A percentile compares a stretch with the other conserved stretches of the same genome.
Conservation (phyloP, 2,329 filamentous ascomycete species). For the Cladosporium austrohemisphaericum region DNA sequence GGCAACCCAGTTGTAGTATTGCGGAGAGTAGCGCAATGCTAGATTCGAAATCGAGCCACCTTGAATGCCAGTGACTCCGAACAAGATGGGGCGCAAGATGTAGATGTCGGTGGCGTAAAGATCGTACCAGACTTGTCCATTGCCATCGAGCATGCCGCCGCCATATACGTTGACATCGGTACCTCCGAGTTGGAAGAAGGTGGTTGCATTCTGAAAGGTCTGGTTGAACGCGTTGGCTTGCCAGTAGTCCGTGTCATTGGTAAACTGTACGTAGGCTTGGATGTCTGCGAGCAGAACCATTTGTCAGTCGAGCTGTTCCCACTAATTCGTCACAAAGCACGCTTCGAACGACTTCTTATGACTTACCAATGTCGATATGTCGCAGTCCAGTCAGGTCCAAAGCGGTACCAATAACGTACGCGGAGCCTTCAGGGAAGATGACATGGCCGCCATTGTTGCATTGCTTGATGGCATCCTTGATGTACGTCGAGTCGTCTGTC, state of each 20-base stretch:
- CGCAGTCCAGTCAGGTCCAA: conserved; percentile 63
- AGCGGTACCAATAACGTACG: conserved; percentile 61
- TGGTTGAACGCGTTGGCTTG: conserved; percentile 59
- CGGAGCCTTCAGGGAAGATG: conserved; percentile 52
- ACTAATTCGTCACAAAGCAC: neutral
- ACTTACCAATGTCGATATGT: conserved; percentile 58
- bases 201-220: conserved; percentile 60
- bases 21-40: conserved; percentile 55
- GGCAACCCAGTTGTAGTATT: conserved; percentile 62
- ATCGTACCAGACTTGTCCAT: conserved; percentile 48
- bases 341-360: too few species aligned
- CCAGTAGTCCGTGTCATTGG: conserved; percentile 64
- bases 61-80: conserved; percentile 54
- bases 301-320: too few species aligned
- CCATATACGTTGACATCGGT: conserved; percentile 64
- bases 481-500: conserved; percentile 49
- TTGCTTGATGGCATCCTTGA: conserved; percentile 53
- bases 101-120: conserved; percentile 53
- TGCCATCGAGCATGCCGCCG: conserved; percentile 51
- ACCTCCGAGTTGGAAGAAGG: conserved; percentile 63
- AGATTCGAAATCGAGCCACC: conserved; percentile 56
- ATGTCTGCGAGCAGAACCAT: too few species aligned
- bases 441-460: conserved; percentile 64
- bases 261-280: conserved; percentile 58
- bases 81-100: conserved; percentile 54